Evolutionary conservation across 176 grass and related monocot genomes (phyloP).

Genomic region (Cenchrus fungigraminus): DNA sequence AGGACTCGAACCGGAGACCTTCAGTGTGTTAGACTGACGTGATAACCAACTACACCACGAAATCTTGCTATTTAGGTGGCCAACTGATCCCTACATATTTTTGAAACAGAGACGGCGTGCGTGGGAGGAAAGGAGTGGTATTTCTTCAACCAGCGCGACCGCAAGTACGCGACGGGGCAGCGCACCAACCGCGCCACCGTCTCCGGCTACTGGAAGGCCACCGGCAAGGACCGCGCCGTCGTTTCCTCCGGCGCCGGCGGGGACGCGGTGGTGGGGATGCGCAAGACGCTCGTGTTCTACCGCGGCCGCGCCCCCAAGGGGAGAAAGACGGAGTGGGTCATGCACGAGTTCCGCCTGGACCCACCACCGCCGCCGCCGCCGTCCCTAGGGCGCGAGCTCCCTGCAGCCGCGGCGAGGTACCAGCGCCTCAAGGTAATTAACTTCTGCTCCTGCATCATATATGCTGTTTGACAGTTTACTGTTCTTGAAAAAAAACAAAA

Average conservation of each 20-base stretch:
- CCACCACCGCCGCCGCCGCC: not conserved
- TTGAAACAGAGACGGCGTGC: slow-evolving; percentile 22
- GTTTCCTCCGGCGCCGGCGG: not conserved
- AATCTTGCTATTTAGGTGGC: not conserved
- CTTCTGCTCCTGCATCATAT: no score
- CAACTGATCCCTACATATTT: no score
- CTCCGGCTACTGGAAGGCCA: slow-evolving; percentile 74
- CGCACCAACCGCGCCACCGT: slow-evolving; percentile 73
- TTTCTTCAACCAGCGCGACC: slow-evolving; percentile 74
- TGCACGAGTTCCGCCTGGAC: slow-evolving; percentile 72
- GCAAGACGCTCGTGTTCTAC: slow-evolving; percentile 87
- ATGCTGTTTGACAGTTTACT: not conserved
- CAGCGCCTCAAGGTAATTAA: not conserved
- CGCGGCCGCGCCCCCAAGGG: slow-evolving; percentile 66
- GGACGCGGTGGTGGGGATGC: slow-evolving; percentile 49
- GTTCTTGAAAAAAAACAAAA: no score
- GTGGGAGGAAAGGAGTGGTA: slow-evolving; percentile 67
- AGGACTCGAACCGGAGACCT: slow-evolving; percentile 76
- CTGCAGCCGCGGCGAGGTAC: not conserved
- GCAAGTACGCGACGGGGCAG: slow-evolving; percentile 73
- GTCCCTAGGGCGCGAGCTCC: not conserved
- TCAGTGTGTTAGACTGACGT: slow-evolving; percentile 90
- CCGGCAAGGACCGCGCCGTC: slow-evolving; percentile 62
- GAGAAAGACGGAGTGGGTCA: slow-evolving; percentile 74
- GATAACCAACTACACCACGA: slow-evolving; percentile 95